Conservation (phyloP, 805 yeast species). For the Debaryomyces tyrocola region DNA sequence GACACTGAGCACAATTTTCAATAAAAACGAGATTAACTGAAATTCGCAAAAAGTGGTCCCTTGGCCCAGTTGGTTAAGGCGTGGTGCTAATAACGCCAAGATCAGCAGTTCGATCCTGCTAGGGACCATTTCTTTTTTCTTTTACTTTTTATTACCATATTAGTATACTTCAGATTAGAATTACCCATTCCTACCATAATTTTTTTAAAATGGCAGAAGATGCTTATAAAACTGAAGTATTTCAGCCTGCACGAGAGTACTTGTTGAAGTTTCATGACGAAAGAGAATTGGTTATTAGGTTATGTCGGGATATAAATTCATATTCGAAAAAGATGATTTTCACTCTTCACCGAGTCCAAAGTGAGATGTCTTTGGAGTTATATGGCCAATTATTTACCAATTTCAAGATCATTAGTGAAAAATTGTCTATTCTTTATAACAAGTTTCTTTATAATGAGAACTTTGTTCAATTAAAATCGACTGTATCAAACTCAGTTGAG, state of each 20-base stretch:
- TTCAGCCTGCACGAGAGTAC: conserved; percentile 20
- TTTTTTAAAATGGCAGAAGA: background rate
- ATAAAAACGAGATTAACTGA: too few relatives aligned
- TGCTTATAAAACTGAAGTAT: conserved; percentile 9
- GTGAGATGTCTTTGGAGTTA: background rate
- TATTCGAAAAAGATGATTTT: conserved; percentile 36
- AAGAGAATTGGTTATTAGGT: conserved; percentile 33
- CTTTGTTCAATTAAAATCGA: conserved; percentile 14
- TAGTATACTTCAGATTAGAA: too few relatives aligned
- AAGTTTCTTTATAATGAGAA: conserved; percentile 11
- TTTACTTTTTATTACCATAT: background rate
- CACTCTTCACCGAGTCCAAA: conserved; percentile 18
- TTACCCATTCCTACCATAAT: too few relatives aligned
- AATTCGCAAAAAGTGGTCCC: conserved; percentile 32
- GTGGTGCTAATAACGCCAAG: conserved; percentile 58
- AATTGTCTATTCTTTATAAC: conserved; percentile 5
- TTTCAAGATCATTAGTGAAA: conserved; percentile 10
- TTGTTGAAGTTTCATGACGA: conserved; percentile 26
- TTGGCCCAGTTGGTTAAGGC: conserved; percentile 57
- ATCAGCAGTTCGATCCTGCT: conserved; percentile 72
- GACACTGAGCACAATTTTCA: too few relatives aligned
- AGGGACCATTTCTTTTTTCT: conserved; percentile 1
- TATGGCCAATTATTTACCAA: conserved; percentile 13
- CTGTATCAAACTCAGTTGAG: conserved; percentile 23
- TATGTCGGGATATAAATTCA: conserved; percentile 38